Percentiles rank a stretch among this genome's conserved stretches.
Evolutionary conservation across 75 land plant genomes (phyloP).

Genomic region (Pseudotsuga menziesii): DNA sequence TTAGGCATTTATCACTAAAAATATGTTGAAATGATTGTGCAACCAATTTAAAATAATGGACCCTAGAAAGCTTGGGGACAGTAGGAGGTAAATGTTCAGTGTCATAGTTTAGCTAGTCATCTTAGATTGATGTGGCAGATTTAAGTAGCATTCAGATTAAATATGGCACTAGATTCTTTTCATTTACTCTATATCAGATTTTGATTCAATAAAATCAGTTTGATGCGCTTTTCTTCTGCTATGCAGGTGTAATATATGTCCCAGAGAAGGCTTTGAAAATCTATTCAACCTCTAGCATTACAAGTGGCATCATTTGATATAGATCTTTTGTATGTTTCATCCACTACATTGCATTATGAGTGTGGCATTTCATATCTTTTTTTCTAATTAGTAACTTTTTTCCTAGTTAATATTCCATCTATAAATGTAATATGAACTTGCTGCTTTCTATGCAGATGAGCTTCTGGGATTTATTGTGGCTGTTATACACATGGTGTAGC

Average conservation of each 20-base stretch:
- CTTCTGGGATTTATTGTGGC: too few species aligned
- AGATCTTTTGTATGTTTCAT: too few species aligned
- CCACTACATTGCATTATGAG: too few species aligned
- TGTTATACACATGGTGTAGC: too few species aligned
- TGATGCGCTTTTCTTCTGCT: background rate
- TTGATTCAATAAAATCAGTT: background rate
- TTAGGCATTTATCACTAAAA: background rate
- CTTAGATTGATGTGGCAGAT: background rate
- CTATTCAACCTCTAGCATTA: constrained; percentile 75
- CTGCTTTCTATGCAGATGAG: too few species aligned
- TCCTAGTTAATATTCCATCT: too few species aligned
- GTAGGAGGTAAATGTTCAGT: background rate
- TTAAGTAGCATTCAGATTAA: background rate
- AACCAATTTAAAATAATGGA: background rate
- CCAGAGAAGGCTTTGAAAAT: constrained; percentile 85
- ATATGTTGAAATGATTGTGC: background rate
- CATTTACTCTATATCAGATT: background rate
- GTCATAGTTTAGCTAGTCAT: background rate
- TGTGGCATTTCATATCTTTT: too few species aligned
- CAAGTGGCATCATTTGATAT: constrained; percentile 39
- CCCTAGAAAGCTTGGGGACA: background rate
- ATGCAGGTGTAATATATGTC: constrained; percentile 64
- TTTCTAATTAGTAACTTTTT: too few species aligned
- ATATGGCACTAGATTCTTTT: background rate
- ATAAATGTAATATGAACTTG: too few species aligned